phyloP scores from a whole-genome alignment of 2,329 filamentous ascomycete genomes.

The Fusarium paranaense region DNA sequence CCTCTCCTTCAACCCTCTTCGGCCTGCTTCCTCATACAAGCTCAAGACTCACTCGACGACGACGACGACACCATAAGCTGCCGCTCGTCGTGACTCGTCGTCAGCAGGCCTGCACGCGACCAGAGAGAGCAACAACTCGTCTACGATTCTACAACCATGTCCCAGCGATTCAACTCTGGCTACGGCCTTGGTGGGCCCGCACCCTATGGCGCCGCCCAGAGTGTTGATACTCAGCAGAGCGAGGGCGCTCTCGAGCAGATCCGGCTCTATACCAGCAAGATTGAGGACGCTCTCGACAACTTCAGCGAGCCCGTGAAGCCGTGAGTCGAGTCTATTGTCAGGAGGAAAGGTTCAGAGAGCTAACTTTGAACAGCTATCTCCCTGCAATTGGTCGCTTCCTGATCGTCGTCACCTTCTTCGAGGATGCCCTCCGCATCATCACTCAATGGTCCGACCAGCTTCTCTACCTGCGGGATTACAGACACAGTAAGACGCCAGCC shows the following conservation, averaged over 20 bases:
- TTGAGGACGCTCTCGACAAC: constrained; percentile 92
- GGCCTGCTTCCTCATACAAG: constrained; percentile 1
- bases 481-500: constrained; percentile 77
- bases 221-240: constrained; percentile 72
- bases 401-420: constrained; percentile 98
- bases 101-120: constrained; percentile 45
- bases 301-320: constrained; percentile 93
- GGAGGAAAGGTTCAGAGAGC: constrained; percentile 18
- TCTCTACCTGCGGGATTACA: constrained; percentile 90
- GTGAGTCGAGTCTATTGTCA: constrained; percentile 59
- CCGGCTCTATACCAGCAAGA: constrained; percentile 95
- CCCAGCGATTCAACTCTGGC: constrained; percentile 75
- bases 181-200: constrained; percentile 82
- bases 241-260: constrained; percentile 78
- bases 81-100: constrained; percentile 28
- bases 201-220: constrained; percentile 72
- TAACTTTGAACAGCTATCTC: constrained; percentile 74
- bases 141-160: constrained; percentile 45
- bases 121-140: constrained; percentile 13
- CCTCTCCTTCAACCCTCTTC: constrained; percentile 6
- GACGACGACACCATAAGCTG: background rate
- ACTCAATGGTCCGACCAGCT: constrained; percentile 98
- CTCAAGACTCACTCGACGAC: constrained; percentile 7
- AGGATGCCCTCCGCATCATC: constrained; percentile 94
- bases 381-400: constrained; percentile 96